These are phyloP conservation scores for Pestalotiopsis fici DNA, from an alignment of 2,329 filamentous ascomycete species.

Conservation along the genomic window DNA sequence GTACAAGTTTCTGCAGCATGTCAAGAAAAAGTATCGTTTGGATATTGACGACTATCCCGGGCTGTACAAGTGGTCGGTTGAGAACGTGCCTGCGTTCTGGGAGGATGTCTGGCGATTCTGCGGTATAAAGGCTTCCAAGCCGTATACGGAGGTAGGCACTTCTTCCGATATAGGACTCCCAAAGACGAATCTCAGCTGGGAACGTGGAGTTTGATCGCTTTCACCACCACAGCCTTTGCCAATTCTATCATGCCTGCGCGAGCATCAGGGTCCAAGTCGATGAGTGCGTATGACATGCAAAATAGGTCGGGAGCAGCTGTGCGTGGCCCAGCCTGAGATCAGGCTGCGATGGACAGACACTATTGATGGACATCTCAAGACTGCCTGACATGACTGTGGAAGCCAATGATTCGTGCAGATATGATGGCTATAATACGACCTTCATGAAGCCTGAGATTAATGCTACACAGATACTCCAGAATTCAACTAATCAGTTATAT, in stretches of 20 bases:
- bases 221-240: too few relatives aligned
- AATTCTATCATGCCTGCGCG: too few relatives aligned
- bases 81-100: conserved; percentile 79
- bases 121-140: conserved; percentile 68
- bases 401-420: background rate
- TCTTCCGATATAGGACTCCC: background rate
- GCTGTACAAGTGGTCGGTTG: conserved; percentile 85
- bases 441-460: background rate
- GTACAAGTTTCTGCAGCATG: conserved; percentile 67
- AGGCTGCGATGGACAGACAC: background rate
- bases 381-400: background rate
- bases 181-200: too few relatives aligned
- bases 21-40: conserved; percentile 69
- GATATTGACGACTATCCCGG: conserved; percentile 67
- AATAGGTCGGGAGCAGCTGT: background rate
- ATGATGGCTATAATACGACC: too few relatives aligned
- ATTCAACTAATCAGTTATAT: background rate
- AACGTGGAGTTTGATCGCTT: too few relatives aligned
- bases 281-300: background rate
- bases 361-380: background rate
- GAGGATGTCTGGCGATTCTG: conserved; percentile 82
- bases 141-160: conserved; percentile 58
- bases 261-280: too few relatives aligned
- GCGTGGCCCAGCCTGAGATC: too few relatives aligned
- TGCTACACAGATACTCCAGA: background rate